Base-by-base conservation (phyloP, 2,329 filamentous ascomycete species). In the Colletotrichum zoysiae region DNA sequence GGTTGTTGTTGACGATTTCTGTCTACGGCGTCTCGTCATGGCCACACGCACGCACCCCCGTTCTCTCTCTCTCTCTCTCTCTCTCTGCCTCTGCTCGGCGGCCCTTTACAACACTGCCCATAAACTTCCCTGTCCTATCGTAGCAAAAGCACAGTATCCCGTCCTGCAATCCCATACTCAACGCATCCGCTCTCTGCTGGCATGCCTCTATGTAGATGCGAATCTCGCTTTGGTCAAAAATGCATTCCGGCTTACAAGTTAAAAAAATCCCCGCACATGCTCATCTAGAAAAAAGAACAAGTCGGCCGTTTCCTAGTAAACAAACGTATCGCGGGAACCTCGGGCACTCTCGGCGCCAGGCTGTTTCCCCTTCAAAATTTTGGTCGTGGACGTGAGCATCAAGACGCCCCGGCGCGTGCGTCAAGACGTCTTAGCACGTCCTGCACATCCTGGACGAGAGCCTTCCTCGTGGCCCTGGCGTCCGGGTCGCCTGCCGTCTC, bases 371-470 rank as follows among this genome's bases (percentile, higher is more conserved):
- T 12, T 48, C 2, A 44, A n/a, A 46, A 42, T 12, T 20, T 57
- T 46, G 60, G 23, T 42, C 30, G 20, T 67, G 44, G 20, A 68
- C 26, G 58, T 23, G 71, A 14, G 85, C 84, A 78, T 96, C 93
- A 70, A 95, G 79, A 38, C 85, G 84, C 77, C 86, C 90, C 75
- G 95, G 80, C 56, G 92, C 83, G 14, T 84, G 46, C 46, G 12
- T 48, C 46, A 12, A 48, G 46, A 23, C 46, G 46, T 77, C 86
- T 90, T 75, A 96, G 80, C 55, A 92, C 83, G 14, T 84, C 87
- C 79, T 95, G 92, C 4, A 92, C 90, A 74, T 92, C 87, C 76
- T 85, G 89, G n/a, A 95, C 92, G 62, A 95, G 81, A 70, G 91
- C 91, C 83, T 93, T 95, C 77, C 93, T 84, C 79, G 85, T 88